Percentiles rank a stretch among this genome's conserved stretches.
phyloP scores from a whole-genome alignment of 2,329 filamentous ascomycete species.

The Alternaria sp. region DNA sequence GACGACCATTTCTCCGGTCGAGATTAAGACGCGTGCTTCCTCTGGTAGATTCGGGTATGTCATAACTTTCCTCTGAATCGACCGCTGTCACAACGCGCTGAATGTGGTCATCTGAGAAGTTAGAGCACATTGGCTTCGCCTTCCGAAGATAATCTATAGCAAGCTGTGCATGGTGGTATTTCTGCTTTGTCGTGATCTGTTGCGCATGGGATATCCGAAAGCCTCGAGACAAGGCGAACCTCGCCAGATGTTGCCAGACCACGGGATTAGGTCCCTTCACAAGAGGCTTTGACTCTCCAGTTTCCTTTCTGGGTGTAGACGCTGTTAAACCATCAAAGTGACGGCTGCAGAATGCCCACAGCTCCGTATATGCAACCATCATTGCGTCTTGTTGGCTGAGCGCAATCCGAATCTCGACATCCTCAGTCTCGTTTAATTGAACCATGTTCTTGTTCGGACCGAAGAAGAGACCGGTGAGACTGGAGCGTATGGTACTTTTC shows the following conservation, averaged over 20 bases:
- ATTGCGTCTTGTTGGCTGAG: slow-evolving; percentile 8
- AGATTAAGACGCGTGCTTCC: slow-evolving; percentile 5
- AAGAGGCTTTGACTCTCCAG: slow-evolving; percentile 11
- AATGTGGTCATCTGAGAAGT: slow-evolving; percentile 13
- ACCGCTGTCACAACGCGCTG: slow-evolving; percentile 14
- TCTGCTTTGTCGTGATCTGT: slow-evolving; percentile 12
- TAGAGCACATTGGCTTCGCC: slow-evolving; percentile 16
- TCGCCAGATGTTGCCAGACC: slow-evolving; percentile 17
- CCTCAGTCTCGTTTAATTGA: slow-evolving; percentile 14
- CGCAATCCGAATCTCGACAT: slow-evolving; percentile 12
- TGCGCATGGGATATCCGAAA: slow-evolving; percentile 16
- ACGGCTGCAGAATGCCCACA: slow-evolving; percentile 20
- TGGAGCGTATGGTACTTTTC: slow-evolving; percentile 20
- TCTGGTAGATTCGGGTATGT: slow-evolving; percentile 1
- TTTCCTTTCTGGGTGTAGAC: slow-evolving; percentile 21
- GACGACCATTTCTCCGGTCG: slow-evolving; percentile 11
- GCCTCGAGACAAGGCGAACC: slow-evolving; percentile 10
- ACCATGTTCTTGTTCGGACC: slow-evolving; percentile 13
- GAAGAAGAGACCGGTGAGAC: slow-evolving; percentile 18
- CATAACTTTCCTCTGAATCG: slow-evolving; percentile 1
- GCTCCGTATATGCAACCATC: slow-evolving; percentile 18
- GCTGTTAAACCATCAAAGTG: slow-evolving; percentile 22
- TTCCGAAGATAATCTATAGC: slow-evolving; percentile 22
- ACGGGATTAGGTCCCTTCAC: slow-evolving; percentile 22
- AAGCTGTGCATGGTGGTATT: slow-evolving; percentile 14